phyloP scores from a whole-genome alignment of 164 flowering plant genomes.

The Stephania yunnanensis region DNA sequence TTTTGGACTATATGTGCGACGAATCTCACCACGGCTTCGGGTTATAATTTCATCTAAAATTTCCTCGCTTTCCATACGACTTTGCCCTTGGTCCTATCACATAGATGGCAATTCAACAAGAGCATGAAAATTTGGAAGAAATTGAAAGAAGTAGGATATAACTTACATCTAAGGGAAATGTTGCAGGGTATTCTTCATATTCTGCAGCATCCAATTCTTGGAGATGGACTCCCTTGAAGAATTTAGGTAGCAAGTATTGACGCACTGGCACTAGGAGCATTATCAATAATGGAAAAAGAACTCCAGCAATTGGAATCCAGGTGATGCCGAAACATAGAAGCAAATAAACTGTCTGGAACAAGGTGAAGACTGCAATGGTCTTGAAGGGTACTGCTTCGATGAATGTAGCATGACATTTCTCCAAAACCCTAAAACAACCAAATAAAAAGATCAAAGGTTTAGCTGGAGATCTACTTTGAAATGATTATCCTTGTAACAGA shows the following conservation, averaged over 20 bases:
- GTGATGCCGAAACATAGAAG: slow-evolving; percentile 81
- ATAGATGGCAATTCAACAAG: not conserved
- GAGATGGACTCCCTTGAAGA: slow-evolving; percentile 87
- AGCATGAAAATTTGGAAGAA: not conserved
- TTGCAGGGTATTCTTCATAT: slow-evolving; percentile 81
- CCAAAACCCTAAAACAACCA: slow-evolving; percentile 56
- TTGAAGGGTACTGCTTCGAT: slow-evolving; percentile 82
- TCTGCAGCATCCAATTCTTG: slow-evolving; percentile 93
- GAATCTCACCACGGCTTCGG: slow-evolving; percentile 89
- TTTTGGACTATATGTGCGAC: slow-evolving; percentile 63
- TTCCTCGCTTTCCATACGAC: slow-evolving; percentile 48
- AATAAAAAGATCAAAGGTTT: slow-evolving; percentile 5
- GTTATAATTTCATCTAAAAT: slow-evolving; percentile 76
- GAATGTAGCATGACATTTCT: slow-evolving; percentile 72
- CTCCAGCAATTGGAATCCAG: slow-evolving; percentile 93
- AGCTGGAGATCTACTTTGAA: too few species aligned
- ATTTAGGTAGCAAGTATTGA: slow-evolving; percentile 78
- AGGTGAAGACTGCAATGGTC: slow-evolving; percentile 64
- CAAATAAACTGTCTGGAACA: slow-evolving; percentile 78
- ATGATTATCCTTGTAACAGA: too few species aligned
- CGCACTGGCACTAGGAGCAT: slow-evolving; percentile 92
- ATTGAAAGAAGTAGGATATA: not conserved
- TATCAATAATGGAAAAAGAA: slow-evolving; percentile 82
- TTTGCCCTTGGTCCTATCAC: slow-evolving; percentile 49
- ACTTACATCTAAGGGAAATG: slow-evolving; percentile 68